Conservation (phyloP, 176 grass and related monocot genomes). For the maize (Zea mays) region DNA sequence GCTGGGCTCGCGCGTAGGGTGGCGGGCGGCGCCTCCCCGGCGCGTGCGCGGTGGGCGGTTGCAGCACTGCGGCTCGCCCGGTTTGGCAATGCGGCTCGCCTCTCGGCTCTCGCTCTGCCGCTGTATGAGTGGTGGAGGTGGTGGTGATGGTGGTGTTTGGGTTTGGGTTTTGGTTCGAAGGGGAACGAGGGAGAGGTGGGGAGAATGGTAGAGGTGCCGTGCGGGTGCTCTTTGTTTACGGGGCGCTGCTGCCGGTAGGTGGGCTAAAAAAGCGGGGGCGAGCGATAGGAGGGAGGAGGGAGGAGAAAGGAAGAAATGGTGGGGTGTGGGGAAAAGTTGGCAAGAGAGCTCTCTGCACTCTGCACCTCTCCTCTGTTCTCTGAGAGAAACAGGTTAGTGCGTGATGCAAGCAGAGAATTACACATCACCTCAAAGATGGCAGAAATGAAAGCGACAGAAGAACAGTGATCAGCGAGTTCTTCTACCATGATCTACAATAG, state of each 20-base stretch:
- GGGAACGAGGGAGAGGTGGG: neutral
- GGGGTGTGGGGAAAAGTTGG: conserved; percentile 37
- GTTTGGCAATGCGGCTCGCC: conserved; percentile 46
- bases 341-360: neutral
- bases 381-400: neutral
- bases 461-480: neutral
- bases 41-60: neutral
- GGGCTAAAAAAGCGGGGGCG: conserved; percentile 48
- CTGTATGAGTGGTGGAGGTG: neutral
- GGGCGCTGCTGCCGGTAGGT: conserved; percentile 47
- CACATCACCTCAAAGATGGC: conserved; percentile 33
- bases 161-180: neutral
- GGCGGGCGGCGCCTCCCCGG: no score
- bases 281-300: neutral
- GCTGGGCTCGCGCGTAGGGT: neutral
- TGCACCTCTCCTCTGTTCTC: neutral
- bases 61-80: neutral
- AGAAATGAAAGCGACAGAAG: neutral
- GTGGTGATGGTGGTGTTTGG: neutral
- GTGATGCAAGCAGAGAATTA: conserved; percentile 44
- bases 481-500: neutral
- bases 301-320: conserved; percentile 26
- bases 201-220: conserved; percentile 40
- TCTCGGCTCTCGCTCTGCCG: conserved; percentile 2
- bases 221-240: conserved; percentile 51